phyloP scores from a whole-genome alignment of 2,329 filamentous ascomycete genomes.

The Aspergillus quadrilineatus region DNA sequence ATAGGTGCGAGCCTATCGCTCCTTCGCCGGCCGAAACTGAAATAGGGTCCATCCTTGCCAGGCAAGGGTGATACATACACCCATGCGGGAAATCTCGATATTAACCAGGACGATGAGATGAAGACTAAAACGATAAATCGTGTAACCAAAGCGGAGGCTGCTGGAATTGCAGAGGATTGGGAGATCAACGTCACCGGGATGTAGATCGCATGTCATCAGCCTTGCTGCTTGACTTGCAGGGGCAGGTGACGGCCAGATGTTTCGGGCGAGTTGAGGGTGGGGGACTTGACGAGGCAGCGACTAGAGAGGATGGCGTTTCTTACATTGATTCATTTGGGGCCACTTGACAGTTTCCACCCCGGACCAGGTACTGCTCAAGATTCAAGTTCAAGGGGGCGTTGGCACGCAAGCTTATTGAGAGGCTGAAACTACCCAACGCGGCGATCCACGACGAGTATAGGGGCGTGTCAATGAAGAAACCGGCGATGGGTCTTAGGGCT shows the following conservation, averaged over 20 bases:
- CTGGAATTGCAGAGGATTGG: slow-evolving; percentile 14
- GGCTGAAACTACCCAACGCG: slow-evolving; percentile 22
- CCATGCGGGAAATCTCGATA: slow-evolving; percentile 17
- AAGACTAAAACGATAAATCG: slow-evolving; percentile 14
- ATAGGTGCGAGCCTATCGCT: slow-evolving; percentile 17
- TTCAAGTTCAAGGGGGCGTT: slow-evolving; percentile 16
- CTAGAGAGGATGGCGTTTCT: slow-evolving; percentile 12
- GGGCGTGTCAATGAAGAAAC: slow-evolving; percentile 21
- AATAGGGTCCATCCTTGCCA: slow-evolving; percentile 27
- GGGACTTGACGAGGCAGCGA: slow-evolving; percentile 16
- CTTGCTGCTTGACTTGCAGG: slow-evolving; percentile 13
- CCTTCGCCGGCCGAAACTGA: slow-evolving; percentile 21
- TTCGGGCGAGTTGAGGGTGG: neutral
- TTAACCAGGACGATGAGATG: slow-evolving; percentile 18
- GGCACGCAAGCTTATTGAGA: slow-evolving; percentile 21
- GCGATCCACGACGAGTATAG: slow-evolving; percentile 20
- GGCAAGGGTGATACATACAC: slow-evolving; percentile 18
- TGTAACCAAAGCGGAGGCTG: slow-evolving; percentile 19
- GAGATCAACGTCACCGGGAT: slow-evolving; percentile 20
- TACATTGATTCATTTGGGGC: slow-evolving; percentile 27
- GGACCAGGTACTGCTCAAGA: neutral
- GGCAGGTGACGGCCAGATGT: neutral
- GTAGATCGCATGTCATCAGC: slow-evolving; percentile 23
- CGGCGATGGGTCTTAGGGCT: slow-evolving; percentile 8
- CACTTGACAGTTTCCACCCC: neutral